Evolutionary conservation across 2,329 filamentous ascomycete species (phyloP), one percentile per base, ranked within the genome.

Genomic region (Stachybotrys chartarum): DNA sequence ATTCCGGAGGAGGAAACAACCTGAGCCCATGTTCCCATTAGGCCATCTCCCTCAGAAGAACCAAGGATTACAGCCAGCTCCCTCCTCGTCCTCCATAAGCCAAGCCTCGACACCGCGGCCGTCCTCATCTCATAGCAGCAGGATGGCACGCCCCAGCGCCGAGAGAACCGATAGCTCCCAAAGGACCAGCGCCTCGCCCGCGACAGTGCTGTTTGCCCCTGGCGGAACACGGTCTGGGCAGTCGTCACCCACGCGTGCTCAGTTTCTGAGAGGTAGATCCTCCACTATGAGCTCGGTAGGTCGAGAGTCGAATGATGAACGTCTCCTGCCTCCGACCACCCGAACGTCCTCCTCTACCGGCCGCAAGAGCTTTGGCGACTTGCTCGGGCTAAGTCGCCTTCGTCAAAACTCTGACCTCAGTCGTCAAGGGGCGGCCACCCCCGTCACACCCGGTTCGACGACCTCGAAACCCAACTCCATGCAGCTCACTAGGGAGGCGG

Each of bases 281-380:
- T 96, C 92, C 6, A 97, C 94, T 0, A 81, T 96, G 75, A 92
- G 89, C 64, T 97, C 93, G 1, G 72, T 93, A 48, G 84, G 86
- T 17, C 85, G 87, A 59, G 80, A 83, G 54, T 90, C 87, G 1
- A 84, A 85, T 54, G 89, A 91, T 58, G 83, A 87, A 39, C 83
- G 86, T 54, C 79, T 88, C 6, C 77, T 83, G 7, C 84, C 87
- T 3, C 85, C 85, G 5, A 82, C 82, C 30, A 72, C 84, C n/a
- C 81, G 91, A 53, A 92, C 85, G 6, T 96, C 92, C 1, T 90
- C 87, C 1, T 96, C 91, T 0, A 93, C 87, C n/a, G 91, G 92
- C 6, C 83, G 94, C 54, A 94, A 92, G 71, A 97, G 93, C 71
- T 91, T 99, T 63, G 91, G 92, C 54, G 94, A 96, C 61, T 76